Conservation (phyloP, 805 yeast genomes). For the Maudiozyma pseudohumilis region DNA sequence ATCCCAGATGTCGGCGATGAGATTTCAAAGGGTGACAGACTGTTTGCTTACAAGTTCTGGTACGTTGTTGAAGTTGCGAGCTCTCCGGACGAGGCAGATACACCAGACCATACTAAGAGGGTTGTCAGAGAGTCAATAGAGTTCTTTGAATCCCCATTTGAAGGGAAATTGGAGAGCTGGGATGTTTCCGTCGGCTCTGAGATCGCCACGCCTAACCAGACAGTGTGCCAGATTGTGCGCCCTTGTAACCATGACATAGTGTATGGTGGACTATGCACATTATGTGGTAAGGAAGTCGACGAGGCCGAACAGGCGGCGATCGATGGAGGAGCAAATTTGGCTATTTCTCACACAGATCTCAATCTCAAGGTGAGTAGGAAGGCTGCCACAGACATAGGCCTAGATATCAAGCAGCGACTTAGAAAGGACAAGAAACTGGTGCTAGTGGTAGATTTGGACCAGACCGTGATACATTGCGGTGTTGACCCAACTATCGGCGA, state of each 20-base stretch:
- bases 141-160: constrained; percentile 73
- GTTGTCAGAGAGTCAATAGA: constrained; percentile 50
- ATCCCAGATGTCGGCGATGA: constrained; percentile 25
- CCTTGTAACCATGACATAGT: constrained; percentile 90
- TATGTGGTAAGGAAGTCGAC: constrained; percentile 75
- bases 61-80: constrained; percentile 31
- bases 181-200: constrained; percentile 49
- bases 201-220: constrained; percentile 37
- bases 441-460: constrained; percentile 92
- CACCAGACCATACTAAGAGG: constrained; percentile 25
- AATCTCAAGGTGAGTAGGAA: constrained; percentile 72
- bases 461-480: constrained; percentile 94
- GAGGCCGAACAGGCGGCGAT: constrained; percentile 66
- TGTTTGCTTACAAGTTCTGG: constrained; percentile 39
- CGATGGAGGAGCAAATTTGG: constrained; percentile 25
- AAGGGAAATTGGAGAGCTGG: constrained; percentile 52
- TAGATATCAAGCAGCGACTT: constrained; percentile 50
- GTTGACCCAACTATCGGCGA: constrained; percentile 96
- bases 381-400: constrained; percentile 83
- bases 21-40: constrained; percentile 31
- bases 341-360: constrained; percentile 83
- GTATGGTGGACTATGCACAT: constrained; percentile 88
- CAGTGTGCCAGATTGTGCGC: constrained; percentile 53
- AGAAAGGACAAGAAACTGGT: constrained; percentile 59
- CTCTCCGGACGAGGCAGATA: constrained; percentile 5